Evolutionary conservation across 441 rosid species (phyloP).

Genomic region (Arabidopsis hybrid): DNA sequence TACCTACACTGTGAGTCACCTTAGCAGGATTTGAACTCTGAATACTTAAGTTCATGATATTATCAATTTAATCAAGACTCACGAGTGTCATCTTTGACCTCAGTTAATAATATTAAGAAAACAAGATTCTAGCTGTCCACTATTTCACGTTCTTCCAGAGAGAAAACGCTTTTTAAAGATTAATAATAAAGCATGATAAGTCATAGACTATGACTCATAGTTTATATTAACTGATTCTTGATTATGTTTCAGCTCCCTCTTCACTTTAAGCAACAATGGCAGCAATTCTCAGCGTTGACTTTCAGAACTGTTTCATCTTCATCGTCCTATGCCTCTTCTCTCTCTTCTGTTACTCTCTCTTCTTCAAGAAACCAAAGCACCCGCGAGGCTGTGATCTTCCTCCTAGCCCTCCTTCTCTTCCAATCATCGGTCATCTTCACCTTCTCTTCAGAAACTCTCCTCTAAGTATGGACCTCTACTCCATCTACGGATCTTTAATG

Average conservation of each 20-base stretch:
- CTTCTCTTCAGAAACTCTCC: not conserved
- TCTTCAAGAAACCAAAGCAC: not conserved
- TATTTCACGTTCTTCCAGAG: not conserved
- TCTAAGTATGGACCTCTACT: not conserved
- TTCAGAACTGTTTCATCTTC: too few species aligned
- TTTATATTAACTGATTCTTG: not conserved
- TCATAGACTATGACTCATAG: too few species aligned
- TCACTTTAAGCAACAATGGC: not conserved
- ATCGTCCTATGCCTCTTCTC: not conserved
- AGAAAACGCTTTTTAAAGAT: too few species aligned
- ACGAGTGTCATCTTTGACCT: not conserved
- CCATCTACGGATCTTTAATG: too few species aligned
- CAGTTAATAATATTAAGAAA: not conserved
- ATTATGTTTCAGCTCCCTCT: not conserved
- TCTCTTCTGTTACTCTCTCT: not conserved
- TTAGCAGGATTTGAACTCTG: too few species aligned
- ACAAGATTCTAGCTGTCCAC: not conserved
- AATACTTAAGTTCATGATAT: not conserved
- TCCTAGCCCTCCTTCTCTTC: not conserved
- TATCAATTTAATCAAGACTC: not conserved
- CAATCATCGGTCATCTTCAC: not conserved
- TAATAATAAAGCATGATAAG: too few species aligned
- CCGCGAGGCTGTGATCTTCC: not conserved
- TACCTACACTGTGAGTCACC: not conserved
- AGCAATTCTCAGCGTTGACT: too few species aligned